These are phyloP conservation scores for Rutstroemia sydowiana DNA, from an alignment of 2,329 filamentous ascomycete genomes.

Conservation along the genomic window DNA sequence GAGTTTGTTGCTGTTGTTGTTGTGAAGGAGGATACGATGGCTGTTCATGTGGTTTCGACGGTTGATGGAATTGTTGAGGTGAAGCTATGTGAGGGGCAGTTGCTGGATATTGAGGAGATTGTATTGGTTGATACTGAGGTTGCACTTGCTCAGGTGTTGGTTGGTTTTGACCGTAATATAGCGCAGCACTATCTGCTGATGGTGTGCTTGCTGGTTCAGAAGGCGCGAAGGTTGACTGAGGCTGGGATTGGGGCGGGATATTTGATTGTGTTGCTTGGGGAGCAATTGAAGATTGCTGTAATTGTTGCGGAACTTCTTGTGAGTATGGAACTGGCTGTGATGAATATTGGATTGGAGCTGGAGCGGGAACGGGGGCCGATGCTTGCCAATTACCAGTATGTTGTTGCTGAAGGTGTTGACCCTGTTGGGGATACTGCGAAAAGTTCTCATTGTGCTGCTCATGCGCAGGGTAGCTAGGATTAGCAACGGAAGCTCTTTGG, in stretches of 20 bases:
- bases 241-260: constrained; percentile 29
- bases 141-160: constrained; percentile 34
- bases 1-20: constrained; percentile 34
- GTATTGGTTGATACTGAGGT: constrained; percentile 32
- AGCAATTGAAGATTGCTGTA: constrained; percentile 20
- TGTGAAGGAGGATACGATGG: constrained; percentile 15
- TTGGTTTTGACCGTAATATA: constrained; percentile 46
- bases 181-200: constrained; percentile 45
- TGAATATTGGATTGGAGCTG: constrained; percentile 8
- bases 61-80: constrained; percentile 20
- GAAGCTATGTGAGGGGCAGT: constrained; percentile 20
- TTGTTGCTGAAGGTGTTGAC: constrained; percentile 41
- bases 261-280: constrained; percentile 27
- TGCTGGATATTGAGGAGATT: constrained; percentile 29
- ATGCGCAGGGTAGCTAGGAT: constrained; percentile 17
- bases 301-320: constrained; percentile 21
- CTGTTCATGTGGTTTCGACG: constrained; percentile 24
- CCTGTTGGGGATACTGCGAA: constrained; percentile 31
- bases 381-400: constrained; percentile 45
- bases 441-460: constrained; percentile 22
- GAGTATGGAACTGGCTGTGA: constrained; percentile 17
- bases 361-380: constrained; percentile 13
- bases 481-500: constrained; percentile 20
- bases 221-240: constrained; percentile 27
- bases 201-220: constrained; percentile 31